Conservation (phyloP, 2,329 filamentous ascomycete genomes). For the Aspergillus ochraceus region DNA sequence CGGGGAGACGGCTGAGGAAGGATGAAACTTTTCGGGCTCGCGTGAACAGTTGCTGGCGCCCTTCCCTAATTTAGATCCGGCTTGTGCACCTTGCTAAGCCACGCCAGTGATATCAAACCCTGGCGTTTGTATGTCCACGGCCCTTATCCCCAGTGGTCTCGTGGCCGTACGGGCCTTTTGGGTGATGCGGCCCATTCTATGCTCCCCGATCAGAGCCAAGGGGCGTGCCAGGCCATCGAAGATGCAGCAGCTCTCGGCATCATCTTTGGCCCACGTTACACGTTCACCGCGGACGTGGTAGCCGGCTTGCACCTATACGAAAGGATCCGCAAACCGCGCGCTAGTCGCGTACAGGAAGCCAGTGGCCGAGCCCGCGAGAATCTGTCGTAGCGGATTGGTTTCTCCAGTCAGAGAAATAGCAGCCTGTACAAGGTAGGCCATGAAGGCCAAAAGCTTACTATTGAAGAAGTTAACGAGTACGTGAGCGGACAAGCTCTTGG, state of each 20-base stretch:
- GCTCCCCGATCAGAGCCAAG: constrained; percentile 70
- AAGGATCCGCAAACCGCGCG: constrained; percentile 55
- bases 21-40: not conserved
- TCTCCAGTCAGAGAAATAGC: constrained; percentile 60
- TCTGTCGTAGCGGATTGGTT: constrained; percentile 44
- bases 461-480: constrained; percentile 68
- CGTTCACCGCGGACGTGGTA: constrained; percentile 49
- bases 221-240: constrained; percentile 68
- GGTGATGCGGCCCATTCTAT: constrained; percentile 70
- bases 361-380: not conserved
- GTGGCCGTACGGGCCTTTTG: constrained; percentile 53
- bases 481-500: constrained; percentile 23
- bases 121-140: constrained; percentile 67
- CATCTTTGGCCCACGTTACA: constrained; percentile 53
- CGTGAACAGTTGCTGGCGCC: constrained; percentile 51
- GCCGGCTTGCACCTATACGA: constrained; percentile 54
- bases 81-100: constrained; percentile 56
- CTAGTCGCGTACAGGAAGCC: constrained; percentile 31
- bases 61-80: constrained; percentile 60
- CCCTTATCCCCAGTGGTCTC: constrained; percentile 58
- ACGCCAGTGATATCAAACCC: constrained; percentile 63
- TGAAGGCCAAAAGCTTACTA: constrained; percentile 62
- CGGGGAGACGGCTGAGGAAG: constrained; percentile 61
- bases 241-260: constrained; percentile 65
- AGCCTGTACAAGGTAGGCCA: constrained; percentile 63